These are phyloP conservation scores for Leccinum pallidistipes DNA, from an alignment of 1,284 basidiomycete species.

Conservation along the genomic window DNA sequence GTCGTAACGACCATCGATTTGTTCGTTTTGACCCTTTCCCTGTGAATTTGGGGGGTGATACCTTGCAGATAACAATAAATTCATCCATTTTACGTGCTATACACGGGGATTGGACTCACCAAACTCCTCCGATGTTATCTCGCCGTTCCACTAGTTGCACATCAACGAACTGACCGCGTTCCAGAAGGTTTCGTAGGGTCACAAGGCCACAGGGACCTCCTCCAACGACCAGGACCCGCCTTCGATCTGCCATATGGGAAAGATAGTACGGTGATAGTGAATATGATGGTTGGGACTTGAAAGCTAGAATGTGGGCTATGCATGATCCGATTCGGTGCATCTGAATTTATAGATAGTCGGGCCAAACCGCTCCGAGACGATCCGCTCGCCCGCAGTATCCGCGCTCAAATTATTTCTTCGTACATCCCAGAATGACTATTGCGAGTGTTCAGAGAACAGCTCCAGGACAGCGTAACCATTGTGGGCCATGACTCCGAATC, in stretches of 20 bases:
- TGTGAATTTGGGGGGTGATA: slow-evolving; percentile 8
- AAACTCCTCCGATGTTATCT: slow-evolving; percentile 48
- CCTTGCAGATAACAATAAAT: slow-evolving; percentile 5
- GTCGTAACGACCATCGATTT: neutral
- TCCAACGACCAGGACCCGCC: slow-evolving; percentile 42
- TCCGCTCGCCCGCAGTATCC: neutral
- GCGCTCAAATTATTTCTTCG: neutral
- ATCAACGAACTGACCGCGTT: slow-evolving; percentile 38
- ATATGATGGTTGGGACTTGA: neutral
- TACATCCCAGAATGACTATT: neutral
- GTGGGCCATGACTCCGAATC: neutral
- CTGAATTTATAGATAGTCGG: neutral
- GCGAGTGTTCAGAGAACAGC: neutral
- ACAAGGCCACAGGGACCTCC: slow-evolving; percentile 48
- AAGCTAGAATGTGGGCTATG: neutral
- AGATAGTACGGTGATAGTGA: neutral
- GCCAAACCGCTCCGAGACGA: neutral
- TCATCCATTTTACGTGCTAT: neutral
- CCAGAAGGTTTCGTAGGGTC: slow-evolving; percentile 42
- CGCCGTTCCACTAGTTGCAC: slow-evolving; percentile 45
- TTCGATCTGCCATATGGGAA: slow-evolving; percentile 19
- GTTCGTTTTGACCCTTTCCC: neutral
- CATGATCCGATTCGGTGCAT: neutral
- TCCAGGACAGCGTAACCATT: neutral
- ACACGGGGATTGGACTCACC: slow-evolving; percentile 34